These are phyloP conservation scores for Elsinoe perseae DNA, from an alignment of 2,329 filamentous ascomycete genomes.

Conservation along the genomic window DNA sequence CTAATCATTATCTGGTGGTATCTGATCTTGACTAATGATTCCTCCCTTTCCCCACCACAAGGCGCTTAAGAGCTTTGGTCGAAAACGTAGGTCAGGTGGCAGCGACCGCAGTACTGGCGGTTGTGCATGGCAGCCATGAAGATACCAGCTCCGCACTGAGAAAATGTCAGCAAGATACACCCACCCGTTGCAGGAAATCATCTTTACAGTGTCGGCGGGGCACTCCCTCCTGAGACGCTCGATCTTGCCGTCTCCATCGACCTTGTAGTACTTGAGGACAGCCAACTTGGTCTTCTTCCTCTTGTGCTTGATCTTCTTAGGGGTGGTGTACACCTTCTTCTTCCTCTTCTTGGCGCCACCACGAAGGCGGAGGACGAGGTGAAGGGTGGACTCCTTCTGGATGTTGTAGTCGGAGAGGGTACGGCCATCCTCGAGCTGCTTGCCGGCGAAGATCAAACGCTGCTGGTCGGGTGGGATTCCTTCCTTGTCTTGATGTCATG, in stretches of 20 bases:
- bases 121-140: slow-evolving; percentile 99
- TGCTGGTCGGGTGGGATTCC: slow-evolving; percentile 98
- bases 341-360: slow-evolving; percentile 99
- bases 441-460: slow-evolving; percentile 98
- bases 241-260: slow-evolving; percentile 98
- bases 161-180: slow-evolving; percentile 16
- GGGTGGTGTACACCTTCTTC: slow-evolving; percentile 99
- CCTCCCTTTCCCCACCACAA: background rate
- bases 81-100: slow-evolving; percentile 65
- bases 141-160: slow-evolving; percentile 95
- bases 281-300: slow-evolving; percentile 99
- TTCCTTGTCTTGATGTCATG: slow-evolving; percentile 81
- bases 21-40: slow-evolving; percentile 21
- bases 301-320: slow-evolving; percentile 99
- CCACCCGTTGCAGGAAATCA: background rate
- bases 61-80: slow-evolving; percentile 41
- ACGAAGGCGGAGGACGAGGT: slow-evolving; percentile 95
- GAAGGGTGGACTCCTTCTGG: slow-evolving; percentile 99
- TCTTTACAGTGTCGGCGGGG: slow-evolving; percentile 72
- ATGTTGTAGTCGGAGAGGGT: slow-evolving; percentile 99
- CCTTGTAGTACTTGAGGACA: slow-evolving; percentile 99
- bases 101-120: slow-evolving; percentile 87
- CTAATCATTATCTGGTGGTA: slow-evolving; percentile 28
- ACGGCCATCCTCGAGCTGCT: slow-evolving; percentile 99
- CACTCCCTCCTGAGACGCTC: slow-evolving; percentile 98